phyloP scores from a whole-genome alignment of 2,329 filamentous ascomycete species.

The Colletotrichum zoysiae region DNA sequence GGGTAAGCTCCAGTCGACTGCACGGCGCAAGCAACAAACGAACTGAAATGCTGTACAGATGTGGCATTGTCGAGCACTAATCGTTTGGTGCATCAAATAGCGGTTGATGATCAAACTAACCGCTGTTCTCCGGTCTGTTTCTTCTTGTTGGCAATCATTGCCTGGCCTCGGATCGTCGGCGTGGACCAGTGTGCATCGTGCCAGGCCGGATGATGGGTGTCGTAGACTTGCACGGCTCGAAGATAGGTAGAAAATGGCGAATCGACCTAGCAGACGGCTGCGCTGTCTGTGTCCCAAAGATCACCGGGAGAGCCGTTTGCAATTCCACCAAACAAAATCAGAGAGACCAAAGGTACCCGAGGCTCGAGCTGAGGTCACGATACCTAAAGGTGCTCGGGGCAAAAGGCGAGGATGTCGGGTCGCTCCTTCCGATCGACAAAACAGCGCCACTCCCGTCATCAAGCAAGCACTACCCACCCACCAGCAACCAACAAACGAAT shows the following conservation, averaged over 20 bases:
- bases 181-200: not conserved
- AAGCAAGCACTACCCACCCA: not conserved
- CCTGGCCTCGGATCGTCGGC: not conserved
- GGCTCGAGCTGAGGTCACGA: conserved; percentile 2
- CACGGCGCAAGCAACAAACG: not conserved
- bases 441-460: not conserved
- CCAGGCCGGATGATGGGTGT: not conserved
- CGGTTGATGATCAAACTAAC: not conserved
- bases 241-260: not conserved
- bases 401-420: not conserved
- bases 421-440: not conserved
- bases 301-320: not conserved
- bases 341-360: not conserved
- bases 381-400: not conserved
- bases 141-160: not conserved
- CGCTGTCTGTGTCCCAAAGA: not conserved
- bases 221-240: not conserved
- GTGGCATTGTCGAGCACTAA: not conserved
- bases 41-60: not conserved
- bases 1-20: not conserved
- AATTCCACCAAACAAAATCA: not conserved
- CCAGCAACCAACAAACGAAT: not conserved
- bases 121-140: not conserved
- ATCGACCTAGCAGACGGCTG: not conserved
- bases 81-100: not conserved